phyloP scores from a whole-genome alignment of 2,329 filamentous ascomycete genomes.

The Diaporthe citri region DNA sequence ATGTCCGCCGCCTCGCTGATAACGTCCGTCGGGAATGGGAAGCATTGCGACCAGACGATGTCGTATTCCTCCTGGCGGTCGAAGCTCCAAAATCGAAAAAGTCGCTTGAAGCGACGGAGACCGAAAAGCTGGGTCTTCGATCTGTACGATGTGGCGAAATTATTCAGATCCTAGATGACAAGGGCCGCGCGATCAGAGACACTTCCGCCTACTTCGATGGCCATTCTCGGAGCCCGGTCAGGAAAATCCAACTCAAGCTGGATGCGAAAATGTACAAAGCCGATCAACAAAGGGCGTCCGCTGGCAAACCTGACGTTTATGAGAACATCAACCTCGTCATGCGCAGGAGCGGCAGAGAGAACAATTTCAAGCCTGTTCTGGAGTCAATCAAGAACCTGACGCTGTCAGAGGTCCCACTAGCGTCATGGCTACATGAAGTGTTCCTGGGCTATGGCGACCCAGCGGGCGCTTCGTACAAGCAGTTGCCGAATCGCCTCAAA shows the following conservation, averaged over 20 bases:
- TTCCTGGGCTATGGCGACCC: slow-evolving; percentile 98
- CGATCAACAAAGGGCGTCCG: slow-evolving; percentile 75
- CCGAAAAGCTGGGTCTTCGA: slow-evolving; percentile 75
- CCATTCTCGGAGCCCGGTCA: slow-evolving; percentile 69
- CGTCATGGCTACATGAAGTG: slow-evolving; percentile 94
- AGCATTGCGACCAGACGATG: slow-evolving; percentile 84
- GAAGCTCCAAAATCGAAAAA: slow-evolving; percentile 69
- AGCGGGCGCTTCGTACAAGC: slow-evolving; percentile 86
- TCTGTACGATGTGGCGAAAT: slow-evolving; percentile 86
- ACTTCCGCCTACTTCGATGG: slow-evolving; percentile 72
- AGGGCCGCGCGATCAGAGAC: slow-evolving; percentile 79
- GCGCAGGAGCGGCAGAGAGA: slow-evolving; percentile 86
- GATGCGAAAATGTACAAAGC: slow-evolving; percentile 82
- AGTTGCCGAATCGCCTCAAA: slow-evolving; percentile 81
- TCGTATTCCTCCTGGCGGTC: slow-evolving; percentile 87
- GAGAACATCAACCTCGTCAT: slow-evolving; percentile 87
- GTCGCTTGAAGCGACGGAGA: slow-evolving; percentile 65
- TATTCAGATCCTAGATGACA: slow-evolving; percentile 87
- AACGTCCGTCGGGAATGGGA: slow-evolving; percentile 91
- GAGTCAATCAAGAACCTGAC: slow-evolving; percentile 91
- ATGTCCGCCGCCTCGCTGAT: slow-evolving; percentile 83
- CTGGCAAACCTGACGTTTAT: slow-evolving; percentile 84
- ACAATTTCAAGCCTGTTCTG: slow-evolving; percentile 95
- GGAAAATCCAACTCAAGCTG: slow-evolving; percentile 83
- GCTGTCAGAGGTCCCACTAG: slow-evolving; percentile 85